Evolutionary conservation across 1,139 yeast species (phyloP), one percentile per base, ranked within the genome.

Genomic region (Taphrina communis): DNA sequence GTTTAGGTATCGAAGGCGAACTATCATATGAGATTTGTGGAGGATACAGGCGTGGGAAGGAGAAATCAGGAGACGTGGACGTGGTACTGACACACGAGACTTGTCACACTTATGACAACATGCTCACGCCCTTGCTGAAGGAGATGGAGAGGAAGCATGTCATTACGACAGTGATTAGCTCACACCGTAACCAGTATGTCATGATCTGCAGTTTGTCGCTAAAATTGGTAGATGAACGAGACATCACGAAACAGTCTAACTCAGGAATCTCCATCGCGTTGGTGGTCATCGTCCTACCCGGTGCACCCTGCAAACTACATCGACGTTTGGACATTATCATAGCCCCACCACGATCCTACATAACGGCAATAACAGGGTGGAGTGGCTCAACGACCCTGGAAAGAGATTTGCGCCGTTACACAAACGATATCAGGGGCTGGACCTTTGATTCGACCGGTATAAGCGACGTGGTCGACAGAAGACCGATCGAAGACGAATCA

Each of bases 351-450:
- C 50, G 46, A 9, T 58, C 68, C 17, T 63, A 69, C 56, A 72
- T 73, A 14, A 44, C 72, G 2, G 73, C 74, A 3, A 59, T 72
- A 2, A 69, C 71, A n/a, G 74, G 74, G 11, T 72, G 74, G 74
- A 72, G 73, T 12, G 74, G 73, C 39, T 72, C 71, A 6, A 72
- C 72, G 8, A 71, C 73, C 19, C 71, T 72, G 17, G 72, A 71
- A 36, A 63, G 74, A 17, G 74, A 72, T 21, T 57, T 72, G 25
- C 63, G 73, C 8, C 52, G 69, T 12, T 69, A 60, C 11, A 39
- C 55, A 31, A 65, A 57, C 39, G 53, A 66, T 9, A 4, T 14
- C 25, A 63, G 48, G 6, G 71, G 71, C 8, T 48, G 63, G 44
- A 69, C 61, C 42, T 72, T 72, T 46, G 68, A 63, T 17, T 68